Conservation (phyloP, 2,329 filamentous ascomycete genomes). For the Penicillium freii region DNA sequence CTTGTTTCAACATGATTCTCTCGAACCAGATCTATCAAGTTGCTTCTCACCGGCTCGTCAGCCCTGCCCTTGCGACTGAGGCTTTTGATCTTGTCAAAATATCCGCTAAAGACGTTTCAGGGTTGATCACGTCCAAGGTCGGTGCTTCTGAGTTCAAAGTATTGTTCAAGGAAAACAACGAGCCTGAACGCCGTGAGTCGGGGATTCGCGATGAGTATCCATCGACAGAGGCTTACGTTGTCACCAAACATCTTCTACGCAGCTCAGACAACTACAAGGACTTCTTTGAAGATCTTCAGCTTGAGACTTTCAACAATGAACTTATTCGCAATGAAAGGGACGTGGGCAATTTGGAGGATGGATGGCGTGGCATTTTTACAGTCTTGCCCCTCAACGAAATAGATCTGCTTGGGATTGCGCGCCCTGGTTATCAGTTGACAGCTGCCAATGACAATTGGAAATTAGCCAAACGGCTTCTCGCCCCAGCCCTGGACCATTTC, state of each 20-base stretch:
- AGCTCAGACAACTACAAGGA: slow-evolving; percentile 27
- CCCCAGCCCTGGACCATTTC: slow-evolving; percentile 50
- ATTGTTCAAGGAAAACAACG: slow-evolving; percentile 49
- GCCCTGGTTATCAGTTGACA: slow-evolving; percentile 42
- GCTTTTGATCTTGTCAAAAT: slow-evolving; percentile 33
- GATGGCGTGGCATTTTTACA: slow-evolving; percentile 50
- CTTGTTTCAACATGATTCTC: slow-evolving; percentile 37
- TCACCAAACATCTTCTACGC: slow-evolving; percentile 46
- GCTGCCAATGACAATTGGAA: slow-evolving; percentile 50
- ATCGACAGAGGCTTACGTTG: slow-evolving; percentile 48
- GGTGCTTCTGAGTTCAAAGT: slow-evolving; percentile 39
- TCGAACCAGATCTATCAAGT: slow-evolving; percentile 42
- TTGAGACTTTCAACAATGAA: slow-evolving; percentile 27
- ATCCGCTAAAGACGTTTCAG: slow-evolving; percentile 39
- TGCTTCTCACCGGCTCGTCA: slow-evolving; percentile 34
- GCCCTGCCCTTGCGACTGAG: slow-evolving; percentile 21
- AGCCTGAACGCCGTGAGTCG: slow-evolving; percentile 42
- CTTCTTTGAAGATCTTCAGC: slow-evolving; percentile 47
- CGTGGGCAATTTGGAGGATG: slow-evolving; percentile 35
- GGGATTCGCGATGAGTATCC: slow-evolving; percentile 49
- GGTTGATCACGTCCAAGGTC: slow-evolving; percentile 31
- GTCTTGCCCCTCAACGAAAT: slow-evolving; percentile 56
- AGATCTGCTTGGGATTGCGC: slow-evolving; percentile 49
- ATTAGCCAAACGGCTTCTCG: slow-evolving; percentile 47
- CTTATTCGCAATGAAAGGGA: slow-evolving; percentile 29